Evolutionary conservation across 805 yeast genomes (phyloP).

Genomic region (Komagataella mondaviorum): DNA sequence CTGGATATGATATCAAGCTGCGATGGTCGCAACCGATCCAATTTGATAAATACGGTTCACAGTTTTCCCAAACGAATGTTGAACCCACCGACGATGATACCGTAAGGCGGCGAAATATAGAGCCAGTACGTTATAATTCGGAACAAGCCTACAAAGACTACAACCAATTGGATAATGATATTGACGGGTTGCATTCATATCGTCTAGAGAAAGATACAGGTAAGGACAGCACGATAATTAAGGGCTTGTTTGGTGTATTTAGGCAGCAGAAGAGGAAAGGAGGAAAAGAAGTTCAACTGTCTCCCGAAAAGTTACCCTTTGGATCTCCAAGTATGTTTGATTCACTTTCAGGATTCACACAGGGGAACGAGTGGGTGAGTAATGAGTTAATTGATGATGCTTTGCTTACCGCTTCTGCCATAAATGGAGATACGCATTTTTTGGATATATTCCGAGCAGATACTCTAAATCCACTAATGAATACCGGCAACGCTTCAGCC

Average conservation of each 20-base stretch:
- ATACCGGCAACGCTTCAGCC: not conserved
- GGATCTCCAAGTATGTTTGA: not conserved
- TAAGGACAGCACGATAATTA: constrained; percentile 24
- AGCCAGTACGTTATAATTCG: constrained; percentile 59
- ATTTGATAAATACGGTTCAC: constrained; percentile 33
- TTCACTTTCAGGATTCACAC: constrained; percentile 9
- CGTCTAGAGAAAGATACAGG: constrained; percentile 7
- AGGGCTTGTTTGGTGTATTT: constrained; percentile 82
- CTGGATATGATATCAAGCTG: constrained; percentile 72
- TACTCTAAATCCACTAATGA: not conserved
- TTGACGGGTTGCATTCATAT: constrained; percentile 38
- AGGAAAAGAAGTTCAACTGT: constrained; percentile 8
- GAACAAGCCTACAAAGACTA: constrained; percentile 49
- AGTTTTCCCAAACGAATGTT: constrained; percentile 12
- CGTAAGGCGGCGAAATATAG: constrained; percentile 59
- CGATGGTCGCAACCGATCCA: constrained; percentile 58
- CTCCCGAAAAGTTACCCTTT: not conserved
- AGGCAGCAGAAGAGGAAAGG: constrained; percentile 12
- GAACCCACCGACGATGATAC: constrained; percentile 28
- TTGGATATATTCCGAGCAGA: constrained; percentile 29
- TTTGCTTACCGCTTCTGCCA: constrained; percentile 58
- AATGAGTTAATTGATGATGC: constrained; percentile 64
- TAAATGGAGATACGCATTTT: constrained; percentile 45
- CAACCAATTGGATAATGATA: constrained; percentile 70
- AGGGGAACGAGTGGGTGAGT: constrained; percentile 56